A percentile compares a stretch with the other conserved stretches of the same genome.
These are phyloP conservation scores for Candida morakotiae DNA, from an alignment of 805 yeast species.

Conservation along the genomic window DNA sequence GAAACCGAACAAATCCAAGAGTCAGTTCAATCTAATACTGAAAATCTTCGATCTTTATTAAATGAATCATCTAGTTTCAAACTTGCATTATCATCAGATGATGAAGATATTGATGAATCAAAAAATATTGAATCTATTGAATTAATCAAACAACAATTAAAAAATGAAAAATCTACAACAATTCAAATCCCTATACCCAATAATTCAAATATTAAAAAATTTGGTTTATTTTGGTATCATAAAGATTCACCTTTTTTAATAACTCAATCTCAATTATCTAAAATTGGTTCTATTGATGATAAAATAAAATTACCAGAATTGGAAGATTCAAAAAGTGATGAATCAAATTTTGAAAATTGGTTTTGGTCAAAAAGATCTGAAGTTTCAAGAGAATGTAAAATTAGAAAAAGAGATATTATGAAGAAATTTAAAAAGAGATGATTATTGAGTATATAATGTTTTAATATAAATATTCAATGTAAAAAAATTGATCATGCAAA, in stretches of 20 bases:
- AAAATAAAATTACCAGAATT: conserved; percentile 36
- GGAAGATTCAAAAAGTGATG: conserved; percentile 25
- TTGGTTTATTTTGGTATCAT: conserved; percentile 77
- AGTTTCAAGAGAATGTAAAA: conserved; percentile 69
- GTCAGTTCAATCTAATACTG: conserved; percentile 17
- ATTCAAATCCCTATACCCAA: background rate
- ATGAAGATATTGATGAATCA: conserved; percentile 46
- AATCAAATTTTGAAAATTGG: conserved; percentile 60
- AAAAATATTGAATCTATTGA: conserved; percentile 7
- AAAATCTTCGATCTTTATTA: conserved; percentile 12
- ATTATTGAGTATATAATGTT: background rate
- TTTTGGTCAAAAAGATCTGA: conserved; percentile 84
- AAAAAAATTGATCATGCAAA: too few relatives aligned
- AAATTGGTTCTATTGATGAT: conserved; percentile 35
- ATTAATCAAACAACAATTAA: background rate
- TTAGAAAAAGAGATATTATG: conserved; percentile 68
- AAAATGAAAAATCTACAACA: too few relatives aligned
- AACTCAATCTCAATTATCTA: conserved; percentile 77
- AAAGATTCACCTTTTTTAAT: conserved; percentile 79
- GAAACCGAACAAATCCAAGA: conserved; percentile 22
- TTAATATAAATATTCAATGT: too few relatives aligned
- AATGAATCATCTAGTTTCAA: conserved; percentile 41
- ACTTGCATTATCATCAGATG: conserved; percentile 40
- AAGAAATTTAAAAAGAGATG: conserved; percentile 51
- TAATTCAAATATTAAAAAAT: conserved; percentile 10